Base-by-base conservation (phyloP, 2,329 filamentous ascomycete species). In the Talaromyces sp. region DNA sequence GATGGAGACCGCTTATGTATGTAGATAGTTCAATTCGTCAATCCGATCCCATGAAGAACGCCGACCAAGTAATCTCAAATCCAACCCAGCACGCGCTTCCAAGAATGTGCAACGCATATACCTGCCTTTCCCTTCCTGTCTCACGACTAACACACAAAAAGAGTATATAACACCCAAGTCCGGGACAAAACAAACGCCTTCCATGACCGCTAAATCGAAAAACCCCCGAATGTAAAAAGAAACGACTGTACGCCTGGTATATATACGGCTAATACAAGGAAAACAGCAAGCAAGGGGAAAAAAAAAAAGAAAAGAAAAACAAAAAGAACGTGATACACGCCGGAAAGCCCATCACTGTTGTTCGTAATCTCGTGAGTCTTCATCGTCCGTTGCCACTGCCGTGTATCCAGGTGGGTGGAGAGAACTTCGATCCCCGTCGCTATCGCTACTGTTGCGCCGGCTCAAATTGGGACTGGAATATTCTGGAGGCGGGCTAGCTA, bases 351-450 rank as follows among this genome's bases (percentile, higher is more conserved):
- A 60, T 58, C 52, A 41, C 29, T 21, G 56, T 49, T 58, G 31
- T 29, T 60, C 46, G 13, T 62, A 59, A n/a, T 62, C 63, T 49
- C 55, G 38, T 38, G 29, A 52, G 13, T 51, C 26, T 21, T 59
- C 58, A 27, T 62, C 60, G 35, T 62, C 49, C n/a, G 57, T 58
- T 53, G 92, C 81, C 1, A 90, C 91, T 62, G 90, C 90, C 72
- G 87, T 90, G 71, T 96, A 96, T 68, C 86, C 93, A 2, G 91
- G 91, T 92, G 0, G 91, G 90, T 26, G 90, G 88, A 75, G 65
- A 81, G 73, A 82, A 11, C 46, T 46, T 24, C 27, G 29, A 5
- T 19, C 56, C 24, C 58, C 82, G 81, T 60, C 68, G 3, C 79
- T 83, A 31, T 85, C 84, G 50, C 80, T 80, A 66, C 85, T 86